These are phyloP conservation scores for Corymbia calophylla DNA, from an alignment of 441 rosid species.

Conservation along the genomic window DNA sequence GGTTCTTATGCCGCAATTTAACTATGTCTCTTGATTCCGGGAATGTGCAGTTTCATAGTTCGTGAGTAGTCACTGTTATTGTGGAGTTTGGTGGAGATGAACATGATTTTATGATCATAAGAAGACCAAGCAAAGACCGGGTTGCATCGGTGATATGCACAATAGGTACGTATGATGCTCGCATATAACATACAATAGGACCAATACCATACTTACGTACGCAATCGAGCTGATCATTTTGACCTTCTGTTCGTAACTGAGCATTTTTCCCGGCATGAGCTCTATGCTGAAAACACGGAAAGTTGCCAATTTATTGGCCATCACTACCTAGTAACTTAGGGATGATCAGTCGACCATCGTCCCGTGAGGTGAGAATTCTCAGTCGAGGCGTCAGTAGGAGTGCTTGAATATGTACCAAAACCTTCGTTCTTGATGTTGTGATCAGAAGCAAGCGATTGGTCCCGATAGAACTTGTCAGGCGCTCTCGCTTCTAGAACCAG, in stretches of 20 bases:
- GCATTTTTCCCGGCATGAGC: not conserved
- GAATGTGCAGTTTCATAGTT: not conserved
- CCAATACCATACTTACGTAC: not conserved
- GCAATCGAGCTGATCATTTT: not conserved
- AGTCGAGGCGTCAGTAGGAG: not conserved
- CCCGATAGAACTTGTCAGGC: not conserved
- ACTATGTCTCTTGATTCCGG: not conserved
- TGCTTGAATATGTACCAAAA: not conserved
- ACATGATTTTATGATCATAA: not conserved
- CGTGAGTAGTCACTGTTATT: not conserved
- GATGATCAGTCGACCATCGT: not conserved
- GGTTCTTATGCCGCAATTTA: too few relatives aligned
- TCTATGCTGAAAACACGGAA: not conserved
- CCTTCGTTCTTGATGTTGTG: not conserved
- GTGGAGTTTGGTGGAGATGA: not conserved
- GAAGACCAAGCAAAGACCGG: not conserved
- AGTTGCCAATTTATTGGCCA: not conserved
- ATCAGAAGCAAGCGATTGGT: not conserved
- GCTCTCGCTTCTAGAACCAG: not conserved
- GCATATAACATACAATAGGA: not conserved
- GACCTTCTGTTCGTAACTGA: not conserved
- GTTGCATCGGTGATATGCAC: not conserved
- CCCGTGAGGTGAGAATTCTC: not conserved
- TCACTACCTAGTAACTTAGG: not conserved
- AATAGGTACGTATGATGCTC: not conserved